Conservation (phyloP, 768 basidiomycete species). For the Leccinum aurantiacum region DNA sequence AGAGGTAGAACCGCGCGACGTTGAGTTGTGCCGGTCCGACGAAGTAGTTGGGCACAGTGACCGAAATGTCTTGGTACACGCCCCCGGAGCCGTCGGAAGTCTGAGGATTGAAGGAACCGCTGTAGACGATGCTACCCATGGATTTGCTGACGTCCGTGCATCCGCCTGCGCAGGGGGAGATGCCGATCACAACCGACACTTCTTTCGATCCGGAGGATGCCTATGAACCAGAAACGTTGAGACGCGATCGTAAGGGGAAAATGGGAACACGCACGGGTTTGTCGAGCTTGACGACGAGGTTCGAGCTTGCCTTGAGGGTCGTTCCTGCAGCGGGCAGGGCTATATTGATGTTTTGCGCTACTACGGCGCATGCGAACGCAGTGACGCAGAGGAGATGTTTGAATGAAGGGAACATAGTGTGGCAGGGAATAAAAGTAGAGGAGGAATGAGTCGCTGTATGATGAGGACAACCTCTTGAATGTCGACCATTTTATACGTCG, state of each 20-base stretch:
- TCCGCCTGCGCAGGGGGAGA: neutral
- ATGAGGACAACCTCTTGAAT: neutral
- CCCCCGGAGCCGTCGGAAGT: neutral
- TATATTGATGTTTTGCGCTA: constrained; percentile 43
- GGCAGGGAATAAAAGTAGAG: too few relatives aligned
- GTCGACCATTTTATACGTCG: constrained; percentile 7
- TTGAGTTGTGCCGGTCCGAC: neutral
- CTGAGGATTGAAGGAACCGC: neutral
- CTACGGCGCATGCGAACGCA: constrained; percentile 17
- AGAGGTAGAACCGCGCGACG: neutral
- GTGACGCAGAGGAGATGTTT: constrained; percentile 9
- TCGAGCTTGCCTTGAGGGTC: constrained; percentile 33
- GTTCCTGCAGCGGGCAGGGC: constrained; percentile 35
- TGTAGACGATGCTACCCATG: constrained; percentile 6
- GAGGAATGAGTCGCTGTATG: neutral
- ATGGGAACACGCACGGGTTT: constrained; percentile 36
- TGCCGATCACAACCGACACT: constrained; percentile 9
- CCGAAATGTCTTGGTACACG: neutral
- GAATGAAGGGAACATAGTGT: constrained; percentile 14
- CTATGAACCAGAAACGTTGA: neutral
- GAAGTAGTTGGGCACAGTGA: constrained; percentile 1
- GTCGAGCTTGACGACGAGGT: constrained; percentile 40
- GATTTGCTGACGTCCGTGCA: neutral
- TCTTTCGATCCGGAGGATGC: neutral
- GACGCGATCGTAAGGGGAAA: neutral